Evolutionary conservation across 108 stramenopile species (phyloP).

Genomic region (Seminavis robusta): DNA sequence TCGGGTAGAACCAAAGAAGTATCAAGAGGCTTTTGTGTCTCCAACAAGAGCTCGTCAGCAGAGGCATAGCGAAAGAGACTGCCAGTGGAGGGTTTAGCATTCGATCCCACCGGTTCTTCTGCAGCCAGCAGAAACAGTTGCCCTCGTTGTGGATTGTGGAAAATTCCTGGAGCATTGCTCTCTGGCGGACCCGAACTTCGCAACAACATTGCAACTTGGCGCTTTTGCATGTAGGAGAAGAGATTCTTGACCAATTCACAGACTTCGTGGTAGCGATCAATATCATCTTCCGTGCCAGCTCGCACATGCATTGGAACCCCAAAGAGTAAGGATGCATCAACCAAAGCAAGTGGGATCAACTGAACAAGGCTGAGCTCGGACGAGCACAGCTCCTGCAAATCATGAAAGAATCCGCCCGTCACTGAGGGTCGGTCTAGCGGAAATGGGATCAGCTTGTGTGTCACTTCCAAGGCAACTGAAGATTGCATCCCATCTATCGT

Average conservation of each 20-base stretch:
- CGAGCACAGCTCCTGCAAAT: constrained; percentile 11
- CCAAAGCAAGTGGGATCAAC: constrained; percentile 19
- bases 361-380: constrained; percentile 24
- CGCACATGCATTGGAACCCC: constrained; percentile 24
- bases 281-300: constrained; percentile 14
- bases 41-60: constrained; percentile 15
- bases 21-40: too few relatives aligned
- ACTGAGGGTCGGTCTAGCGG: constrained; percentile 4
- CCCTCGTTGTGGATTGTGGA: background rate
- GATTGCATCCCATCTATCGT: constrained; percentile 24
- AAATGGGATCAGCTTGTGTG: constrained; percentile 26
- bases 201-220: constrained; percentile 23
- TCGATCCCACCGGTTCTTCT: constrained; percentile 3
- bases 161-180: constrained; percentile 4
- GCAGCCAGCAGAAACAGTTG: constrained; percentile 28
- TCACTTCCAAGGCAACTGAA: constrained; percentile 10
- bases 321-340: constrained; percentile 35
- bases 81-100: constrained; percentile 7
- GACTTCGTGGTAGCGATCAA: constrained; percentile 14
- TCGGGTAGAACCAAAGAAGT: too few relatives aligned
- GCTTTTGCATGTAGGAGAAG: constrained; percentile 4
- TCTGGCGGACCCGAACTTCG: background rate
- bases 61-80: constrained; percentile 18
- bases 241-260: constrained; percentile 11
- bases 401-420: constrained; percentile 3